These are phyloP conservation scores for Dryadomyces sulphureus DNA, from an alignment of 2,329 filamentous ascomycete species.

Conservation along the genomic window DNA sequence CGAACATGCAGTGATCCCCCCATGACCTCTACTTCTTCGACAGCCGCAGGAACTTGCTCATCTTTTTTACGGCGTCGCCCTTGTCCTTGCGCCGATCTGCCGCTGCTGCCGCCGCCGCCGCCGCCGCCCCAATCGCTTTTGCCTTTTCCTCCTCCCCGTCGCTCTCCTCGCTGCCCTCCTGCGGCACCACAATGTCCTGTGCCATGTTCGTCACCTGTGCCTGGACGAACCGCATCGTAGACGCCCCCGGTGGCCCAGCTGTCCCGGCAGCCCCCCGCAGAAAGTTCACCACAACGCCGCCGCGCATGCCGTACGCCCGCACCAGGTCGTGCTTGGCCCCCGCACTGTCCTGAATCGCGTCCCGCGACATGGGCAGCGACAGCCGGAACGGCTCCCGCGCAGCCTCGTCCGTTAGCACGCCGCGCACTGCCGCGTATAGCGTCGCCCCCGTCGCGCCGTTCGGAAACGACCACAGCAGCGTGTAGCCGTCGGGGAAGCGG, in stretches of 20 bases:
- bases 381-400: constrained; percentile 56
- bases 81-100: constrained; percentile 9
- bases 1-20: not conserved
- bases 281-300: constrained; percentile 60
- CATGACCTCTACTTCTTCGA: constrained; percentile 8
- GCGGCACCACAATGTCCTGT: constrained; percentile 48
- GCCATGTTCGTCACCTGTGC: constrained; percentile 43
- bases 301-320: constrained; percentile 52
- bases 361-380: constrained; percentile 42
- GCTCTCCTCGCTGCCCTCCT: constrained; percentile 17
- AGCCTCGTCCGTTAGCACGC: constrained; percentile 50
- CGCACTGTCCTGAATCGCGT: constrained; percentile 30
- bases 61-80: constrained; percentile 19
- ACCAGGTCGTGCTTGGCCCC: constrained; percentile 45
- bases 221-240: constrained; percentile 44
- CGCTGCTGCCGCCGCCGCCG: constrained; percentile 11
- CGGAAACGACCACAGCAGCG: constrained; percentile 57
- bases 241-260: constrained; percentile 32
- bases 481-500: constrained; percentile 76
- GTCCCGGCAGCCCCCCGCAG: constrained; percentile 46
- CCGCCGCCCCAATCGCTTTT: constrained; percentile 14
- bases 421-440: constrained; percentile 61
- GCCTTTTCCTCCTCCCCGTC: constrained; percentile 22
- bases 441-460: constrained; percentile 52
- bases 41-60: constrained; percentile 12